Evolutionary conservation across 2,329 filamentous ascomycete genomes (phyloP).

Genomic region (Cordyceps cateniannulata): DNA sequence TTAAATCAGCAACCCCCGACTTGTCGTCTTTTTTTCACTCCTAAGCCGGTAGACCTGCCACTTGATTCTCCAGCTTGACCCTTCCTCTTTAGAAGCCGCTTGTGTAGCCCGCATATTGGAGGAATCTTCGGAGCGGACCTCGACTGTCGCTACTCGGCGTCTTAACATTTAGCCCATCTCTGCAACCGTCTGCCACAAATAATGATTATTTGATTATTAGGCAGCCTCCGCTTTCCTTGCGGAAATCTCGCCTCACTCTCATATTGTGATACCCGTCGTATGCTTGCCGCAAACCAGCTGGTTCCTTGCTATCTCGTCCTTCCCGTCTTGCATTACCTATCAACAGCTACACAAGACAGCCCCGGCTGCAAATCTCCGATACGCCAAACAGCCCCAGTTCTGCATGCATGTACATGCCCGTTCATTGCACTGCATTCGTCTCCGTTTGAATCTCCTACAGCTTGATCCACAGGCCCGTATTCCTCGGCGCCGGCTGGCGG

Average conservation of each 20-base stretch:
- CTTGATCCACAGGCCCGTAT: conserved; percentile 4
- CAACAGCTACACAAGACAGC: not conserved
- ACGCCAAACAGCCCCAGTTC: not conserved
- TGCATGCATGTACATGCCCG: not conserved
- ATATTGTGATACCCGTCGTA: not conserved
- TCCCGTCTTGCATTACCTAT: not conserved
- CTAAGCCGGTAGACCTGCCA: not conserved
- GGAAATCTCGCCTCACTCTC: not conserved
- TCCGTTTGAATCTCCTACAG: not conserved
- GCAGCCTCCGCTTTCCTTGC: not conserved
- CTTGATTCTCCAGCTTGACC: not conserved
- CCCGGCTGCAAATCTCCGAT: not conserved
- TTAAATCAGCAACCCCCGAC: not conserved
- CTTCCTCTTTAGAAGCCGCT: not conserved
- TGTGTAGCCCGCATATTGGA: too few species aligned
- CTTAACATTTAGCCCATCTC: not conserved
- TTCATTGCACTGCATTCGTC: not conserved
- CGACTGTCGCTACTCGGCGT: too few species aligned
- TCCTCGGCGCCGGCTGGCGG: not conserved
- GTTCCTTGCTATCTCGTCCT: not conserved
- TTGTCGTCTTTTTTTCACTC: not conserved
- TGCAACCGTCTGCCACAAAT: not conserved
- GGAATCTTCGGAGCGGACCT: too few species aligned
- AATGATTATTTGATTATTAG: not conserved
- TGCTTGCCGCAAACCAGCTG: not conserved